Conservation (phyloP, 2,329 filamentous ascomycete species). For the Colletotrichum sp. region DNA sequence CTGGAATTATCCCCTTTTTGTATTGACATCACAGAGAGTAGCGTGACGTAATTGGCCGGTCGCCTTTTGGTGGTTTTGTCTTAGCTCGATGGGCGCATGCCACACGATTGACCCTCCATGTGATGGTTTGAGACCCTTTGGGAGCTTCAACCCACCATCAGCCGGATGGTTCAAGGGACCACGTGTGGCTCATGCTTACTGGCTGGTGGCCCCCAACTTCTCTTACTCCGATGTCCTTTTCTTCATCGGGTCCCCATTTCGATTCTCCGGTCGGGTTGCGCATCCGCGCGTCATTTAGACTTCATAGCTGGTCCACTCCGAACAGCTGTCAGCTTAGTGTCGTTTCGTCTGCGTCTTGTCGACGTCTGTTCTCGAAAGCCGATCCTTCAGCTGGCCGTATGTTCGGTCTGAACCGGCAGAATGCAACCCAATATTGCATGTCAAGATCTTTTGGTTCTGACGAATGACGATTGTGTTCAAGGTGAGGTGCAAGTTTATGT, state of each 20-base stretch:
- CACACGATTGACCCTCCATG: neutral
- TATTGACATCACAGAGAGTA: neutral
- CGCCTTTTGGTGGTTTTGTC: neutral
- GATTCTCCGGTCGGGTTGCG: neutral
- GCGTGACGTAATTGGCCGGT: neutral
- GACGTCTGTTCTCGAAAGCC: conserved; percentile 8
- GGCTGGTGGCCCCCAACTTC: neutral
- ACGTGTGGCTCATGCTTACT: conserved; percentile 4
- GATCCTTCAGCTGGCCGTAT: neutral
- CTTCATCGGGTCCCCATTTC: neutral
- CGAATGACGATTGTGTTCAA: neutral
- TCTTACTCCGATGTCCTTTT: neutral
- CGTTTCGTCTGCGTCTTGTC: conserved; percentile 13
- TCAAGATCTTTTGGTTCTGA: neutral
- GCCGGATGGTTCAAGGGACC: neutral
- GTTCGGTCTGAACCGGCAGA: neutral
- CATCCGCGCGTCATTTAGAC: conserved; percentile 2
- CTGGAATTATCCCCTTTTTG: neutral
- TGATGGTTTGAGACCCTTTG: conserved; percentile 11
- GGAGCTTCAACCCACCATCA: neutral
- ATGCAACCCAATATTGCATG: neutral
- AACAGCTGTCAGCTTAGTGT: conserved; percentile 6
- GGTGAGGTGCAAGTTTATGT: neutral
- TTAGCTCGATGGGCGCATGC: conserved; percentile 7
- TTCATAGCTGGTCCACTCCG: neutral